A percentile compares a stretch with the other conserved stretches of the same genome.
phyloP scores from a whole-genome alignment of 1,284 basidiomycete genomes.

The Cerrena zonata region DNA sequence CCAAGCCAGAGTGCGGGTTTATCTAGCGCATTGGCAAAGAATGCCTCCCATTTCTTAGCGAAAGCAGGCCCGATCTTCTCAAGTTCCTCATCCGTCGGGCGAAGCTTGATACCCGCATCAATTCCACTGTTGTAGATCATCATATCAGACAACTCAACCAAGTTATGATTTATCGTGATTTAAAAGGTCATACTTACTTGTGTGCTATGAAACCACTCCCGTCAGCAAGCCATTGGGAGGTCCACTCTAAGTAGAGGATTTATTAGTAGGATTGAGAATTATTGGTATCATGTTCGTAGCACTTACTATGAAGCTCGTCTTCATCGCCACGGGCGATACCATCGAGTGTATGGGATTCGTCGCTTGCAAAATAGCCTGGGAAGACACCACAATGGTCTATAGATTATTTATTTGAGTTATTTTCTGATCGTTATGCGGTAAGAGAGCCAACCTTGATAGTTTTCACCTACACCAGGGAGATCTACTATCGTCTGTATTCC shows the following conservation, averaged over 20 bases:
- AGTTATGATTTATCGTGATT: too few species aligned
- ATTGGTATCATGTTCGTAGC: too few species aligned
- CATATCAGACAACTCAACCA: too few species aligned
- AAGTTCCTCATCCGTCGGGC: constrained; percentile 60
- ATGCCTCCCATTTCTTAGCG: constrained; percentile 58
- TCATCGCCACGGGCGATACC: constrained; percentile 34
- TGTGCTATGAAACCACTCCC: constrained; percentile 45
- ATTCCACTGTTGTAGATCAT: constrained; percentile 32
- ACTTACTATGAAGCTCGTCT: constrained; percentile 24
- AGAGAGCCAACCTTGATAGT: constrained; percentile 41
- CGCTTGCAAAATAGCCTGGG: constrained; percentile 32
- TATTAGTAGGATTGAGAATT: neutral
- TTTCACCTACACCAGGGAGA: constrained; percentile 53
- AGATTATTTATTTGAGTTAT: neutral
- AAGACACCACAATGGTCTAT: constrained; percentile 42
- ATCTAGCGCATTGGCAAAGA: constrained; percentile 74
- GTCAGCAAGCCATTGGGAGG: constrained; percentile 37
- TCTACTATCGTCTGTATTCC: constrained; percentile 41
- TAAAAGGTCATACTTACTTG: constrained; percentile 42
- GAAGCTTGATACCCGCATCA: constrained; percentile 54
- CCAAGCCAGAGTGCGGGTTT: constrained; percentile 52
- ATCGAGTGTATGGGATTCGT: constrained; percentile 41
- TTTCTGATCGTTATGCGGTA: neutral
- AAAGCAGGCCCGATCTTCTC: constrained; percentile 78
- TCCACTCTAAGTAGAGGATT: constrained; percentile 27